Evolutionary conservation across 805 yeast species (phyloP).

Genomic region (Saccharomycopsis sp.): DNA sequence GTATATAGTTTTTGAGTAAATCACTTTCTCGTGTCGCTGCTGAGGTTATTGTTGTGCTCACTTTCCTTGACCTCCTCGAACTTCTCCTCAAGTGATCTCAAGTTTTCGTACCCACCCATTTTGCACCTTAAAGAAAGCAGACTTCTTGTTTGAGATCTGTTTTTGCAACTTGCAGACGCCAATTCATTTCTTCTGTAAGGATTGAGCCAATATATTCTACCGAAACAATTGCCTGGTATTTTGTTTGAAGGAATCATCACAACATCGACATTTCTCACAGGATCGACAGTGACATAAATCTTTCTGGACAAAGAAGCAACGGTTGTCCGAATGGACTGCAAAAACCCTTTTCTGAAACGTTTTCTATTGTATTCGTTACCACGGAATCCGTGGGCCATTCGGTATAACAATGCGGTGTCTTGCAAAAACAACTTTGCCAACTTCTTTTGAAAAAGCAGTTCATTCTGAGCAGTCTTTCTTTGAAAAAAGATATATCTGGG

Average conservation of each 20-base stretch:
- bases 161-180: no score
- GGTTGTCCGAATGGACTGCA: slow-evolving; percentile 8
- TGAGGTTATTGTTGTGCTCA: neutral
- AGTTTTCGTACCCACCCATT: neutral
- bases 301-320: slow-evolving; percentile 5
- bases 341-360: slow-evolving; percentile 12
- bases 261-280: slow-evolving; percentile 21
- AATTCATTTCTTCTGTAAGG: slow-evolving; percentile 23
- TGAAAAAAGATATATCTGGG: slow-evolving; percentile 18
- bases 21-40: slow-evolving; percentile 1
- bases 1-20: neutral
- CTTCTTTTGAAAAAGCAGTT: slow-evolving; percentile 6
- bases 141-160: no score
- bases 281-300: slow-evolving; percentile 23
- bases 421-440: slow-evolving; percentile 10
- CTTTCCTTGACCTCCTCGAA: neutral
- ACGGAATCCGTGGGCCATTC: slow-evolving; percentile 12
- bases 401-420: slow-evolving; percentile 14
- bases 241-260: slow-evolving; percentile 22
- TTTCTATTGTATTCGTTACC: slow-evolving; percentile 13
- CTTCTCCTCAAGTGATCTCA: neutral
- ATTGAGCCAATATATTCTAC: slow-evolving; percentile 29
- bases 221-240: slow-evolving; percentile 20
- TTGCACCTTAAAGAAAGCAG: no score
- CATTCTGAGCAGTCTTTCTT: slow-evolving; percentile 10